Evolutionary conservation across 2,329 filamentous ascomycete species (phyloP).

Genomic region (Fonsecaea nubica): DNA sequence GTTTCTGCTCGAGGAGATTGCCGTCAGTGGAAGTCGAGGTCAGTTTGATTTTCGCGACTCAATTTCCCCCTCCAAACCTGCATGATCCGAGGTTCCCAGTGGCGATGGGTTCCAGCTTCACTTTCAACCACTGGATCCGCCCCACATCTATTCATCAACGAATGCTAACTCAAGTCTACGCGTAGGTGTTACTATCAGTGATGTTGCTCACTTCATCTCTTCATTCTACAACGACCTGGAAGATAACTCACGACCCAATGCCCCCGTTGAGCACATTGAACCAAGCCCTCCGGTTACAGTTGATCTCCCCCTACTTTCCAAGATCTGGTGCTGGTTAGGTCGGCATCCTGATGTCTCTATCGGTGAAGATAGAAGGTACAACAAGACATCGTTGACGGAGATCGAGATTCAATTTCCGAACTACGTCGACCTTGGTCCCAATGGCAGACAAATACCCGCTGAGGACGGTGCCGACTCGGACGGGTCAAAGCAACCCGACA

Average conservation of each 20-base stretch:
- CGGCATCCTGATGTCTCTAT: constrained; percentile 63
- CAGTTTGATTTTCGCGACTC: constrained; percentile 42
- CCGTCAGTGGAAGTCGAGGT: constrained; percentile 65
- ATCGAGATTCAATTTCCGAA: constrained; percentile 43
- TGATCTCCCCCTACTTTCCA: constrained; percentile 60
- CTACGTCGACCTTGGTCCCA: constrained; percentile 20
- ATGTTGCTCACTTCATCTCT: constrained; percentile 47
- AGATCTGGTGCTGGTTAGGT: constrained; percentile 64
- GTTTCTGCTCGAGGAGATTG: constrained; percentile 65
- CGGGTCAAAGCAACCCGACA: constrained; percentile 1
- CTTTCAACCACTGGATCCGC: constrained; percentile 20
- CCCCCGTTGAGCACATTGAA: not conserved
- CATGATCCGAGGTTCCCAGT: constrained; percentile 7
- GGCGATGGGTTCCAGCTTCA: constrained; percentile 9
- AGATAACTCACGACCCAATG: constrained; percentile 28
- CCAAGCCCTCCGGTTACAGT: constrained; percentile 40
- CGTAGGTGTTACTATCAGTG: constrained; percentile 33
- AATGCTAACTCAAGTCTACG: constrained; percentile 2
- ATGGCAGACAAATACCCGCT: not conserved
- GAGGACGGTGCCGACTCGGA: not conserved
- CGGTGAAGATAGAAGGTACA: constrained; percentile 50
- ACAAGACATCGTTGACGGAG: constrained; percentile 51
- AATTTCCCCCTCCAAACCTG: constrained; percentile 2
- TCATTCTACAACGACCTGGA: constrained; percentile 45
- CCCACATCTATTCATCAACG: constrained; percentile 30